These are phyloP conservation scores for Blastobotrys capitulatus DNA, from an alignment of 1,139 yeast species.

Conservation along the genomic window DNA sequence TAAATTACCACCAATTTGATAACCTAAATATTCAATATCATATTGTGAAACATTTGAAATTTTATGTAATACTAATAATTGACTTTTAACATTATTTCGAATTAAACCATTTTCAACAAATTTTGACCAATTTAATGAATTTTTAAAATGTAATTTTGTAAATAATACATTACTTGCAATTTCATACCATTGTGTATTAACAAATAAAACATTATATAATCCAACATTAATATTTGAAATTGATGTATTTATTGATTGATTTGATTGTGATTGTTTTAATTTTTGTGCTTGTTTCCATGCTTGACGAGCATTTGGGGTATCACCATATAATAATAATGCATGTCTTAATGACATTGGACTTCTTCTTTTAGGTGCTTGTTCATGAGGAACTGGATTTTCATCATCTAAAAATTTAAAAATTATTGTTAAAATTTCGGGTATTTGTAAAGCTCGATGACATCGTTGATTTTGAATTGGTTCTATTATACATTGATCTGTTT, in stretches of 20 bases:
- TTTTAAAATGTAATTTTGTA: constrained; percentile 50
- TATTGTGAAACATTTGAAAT: constrained; percentile 38
- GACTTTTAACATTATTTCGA: constrained; percentile 30
- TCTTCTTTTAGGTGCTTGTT: constrained; percentile 52
- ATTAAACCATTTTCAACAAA: constrained; percentile 31
- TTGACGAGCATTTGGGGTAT: constrained; percentile 43
- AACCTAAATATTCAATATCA: constrained; percentile 38
- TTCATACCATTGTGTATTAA: constrained; percentile 60
- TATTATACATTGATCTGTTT: neutral
- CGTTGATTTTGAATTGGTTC: constrained; percentile 8
- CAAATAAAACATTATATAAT: constrained; percentile 57
- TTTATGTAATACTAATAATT: constrained; percentile 47
- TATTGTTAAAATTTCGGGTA: constrained; percentile 68
- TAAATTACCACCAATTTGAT: constrained; percentile 44
- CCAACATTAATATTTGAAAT: constrained; percentile 24
- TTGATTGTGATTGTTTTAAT: constrained; percentile 14
- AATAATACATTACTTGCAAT: constrained; percentile 52
- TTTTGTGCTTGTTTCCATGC: constrained; percentile 41
- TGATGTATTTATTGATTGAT: neutral
- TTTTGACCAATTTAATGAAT: constrained; percentile 42
- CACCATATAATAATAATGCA: constrained; percentile 53
- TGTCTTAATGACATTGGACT: constrained; percentile 64
- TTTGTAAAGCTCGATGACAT: constrained; percentile 51
- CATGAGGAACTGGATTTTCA: constrained; percentile 50
- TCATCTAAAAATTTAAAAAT: constrained; percentile 57